phyloP scores from a whole-genome alignment of 2,329 filamentous ascomycete genomes.

The Chaetomiaceae sp. region DNA sequence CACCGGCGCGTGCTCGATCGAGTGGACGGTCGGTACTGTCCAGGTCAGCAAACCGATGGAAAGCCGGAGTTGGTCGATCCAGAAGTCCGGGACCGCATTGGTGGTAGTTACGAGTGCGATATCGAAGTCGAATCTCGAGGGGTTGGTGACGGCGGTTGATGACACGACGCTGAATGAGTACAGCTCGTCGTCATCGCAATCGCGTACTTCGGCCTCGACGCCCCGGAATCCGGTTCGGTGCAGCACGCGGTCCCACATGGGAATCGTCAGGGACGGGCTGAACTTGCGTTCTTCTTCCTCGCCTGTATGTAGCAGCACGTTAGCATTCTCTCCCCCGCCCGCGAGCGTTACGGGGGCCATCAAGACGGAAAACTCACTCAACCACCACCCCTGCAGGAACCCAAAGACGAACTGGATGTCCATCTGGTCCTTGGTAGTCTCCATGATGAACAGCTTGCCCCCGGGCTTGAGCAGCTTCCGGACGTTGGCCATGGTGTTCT shows the following conservation, averaged over 20 bases:
- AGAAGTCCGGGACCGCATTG: slow-evolving; percentile 3
- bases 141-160: slow-evolving; percentile 14
- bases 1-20: slow-evolving; percentile 4
- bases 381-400: slow-evolving; percentile 24
- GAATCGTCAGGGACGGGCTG: slow-evolving; percentile 23
- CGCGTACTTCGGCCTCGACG: slow-evolving; percentile 25
- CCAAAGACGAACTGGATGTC: slow-evolving; percentile 27
- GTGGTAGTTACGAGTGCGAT: slow-evolving; percentile 19
- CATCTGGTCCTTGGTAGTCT: slow-evolving; percentile 26
- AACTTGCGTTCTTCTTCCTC: slow-evolving; percentile 27
- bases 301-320: slow-evolving; percentile 9
- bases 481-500: slow-evolving; percentile 32
- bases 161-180: slow-evolving; percentile 26
- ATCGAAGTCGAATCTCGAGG: slow-evolving; percentile 20
- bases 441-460: slow-evolving; percentile 37
- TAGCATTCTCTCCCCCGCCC: too few species aligned
- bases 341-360: too few species aligned
- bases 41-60: slow-evolving; percentile 22
- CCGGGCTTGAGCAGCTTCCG: slow-evolving; percentile 36
- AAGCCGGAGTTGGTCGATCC: slow-evolving; percentile 22
- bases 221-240: slow-evolving; percentile 24
- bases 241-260: slow-evolving; percentile 29
- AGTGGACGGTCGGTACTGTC: slow-evolving; percentile 19
- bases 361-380: slow-evolving; percentile 16
- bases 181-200: slow-evolving; percentile 25